Evolutionary conservation across 805 yeast species (phyloP).

Genomic region (Yarrowia sp.): DNA sequence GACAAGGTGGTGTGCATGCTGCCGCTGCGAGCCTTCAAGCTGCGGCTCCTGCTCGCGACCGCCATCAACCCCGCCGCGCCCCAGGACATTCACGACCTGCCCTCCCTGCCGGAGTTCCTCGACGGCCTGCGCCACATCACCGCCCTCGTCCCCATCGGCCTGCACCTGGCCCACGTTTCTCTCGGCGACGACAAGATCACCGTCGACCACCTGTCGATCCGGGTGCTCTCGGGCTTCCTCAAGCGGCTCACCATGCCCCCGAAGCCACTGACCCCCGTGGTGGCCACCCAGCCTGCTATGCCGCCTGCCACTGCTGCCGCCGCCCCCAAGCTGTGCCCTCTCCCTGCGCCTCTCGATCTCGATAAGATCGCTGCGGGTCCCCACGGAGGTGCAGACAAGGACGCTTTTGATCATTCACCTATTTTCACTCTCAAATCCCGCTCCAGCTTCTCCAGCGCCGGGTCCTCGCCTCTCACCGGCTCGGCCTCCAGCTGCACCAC

Average conservation of each 20-base stretch:
- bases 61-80: not conserved
- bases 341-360: slow-evolving; percentile 1
- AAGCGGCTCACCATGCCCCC: slow-evolving; percentile 7
- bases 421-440: slow-evolving; percentile 5
- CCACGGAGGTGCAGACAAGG: no score
- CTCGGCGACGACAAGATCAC: not conserved
- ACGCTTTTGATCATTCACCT: slow-evolving; percentile 13
- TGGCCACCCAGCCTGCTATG: not conserved
- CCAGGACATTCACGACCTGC: slow-evolving; percentile 15
- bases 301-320: not conserved
- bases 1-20: slow-evolving; percentile 30
- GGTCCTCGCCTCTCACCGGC: slow-evolving; percentile 9
- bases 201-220: slow-evolving; percentile 20
- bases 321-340: not conserved
- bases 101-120: not conserved
- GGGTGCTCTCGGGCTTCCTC: slow-evolving; percentile 7
- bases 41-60: slow-evolving; percentile 9
- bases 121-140: slow-evolving; percentile 4
- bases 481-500: slow-evolving; percentile 34
- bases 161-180: not conserved
- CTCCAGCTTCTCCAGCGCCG: slow-evolving; percentile 20
- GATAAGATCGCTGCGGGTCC: not conserved
- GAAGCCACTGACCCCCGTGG: slow-evolving; percentile 1
- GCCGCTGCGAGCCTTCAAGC: slow-evolving; percentile 7
- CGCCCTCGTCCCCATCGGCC: slow-evolving; percentile 4